phyloP scores from a whole-genome alignment of 2,329 filamentous ascomycete species.

The Herpotrichia juniperi region DNA sequence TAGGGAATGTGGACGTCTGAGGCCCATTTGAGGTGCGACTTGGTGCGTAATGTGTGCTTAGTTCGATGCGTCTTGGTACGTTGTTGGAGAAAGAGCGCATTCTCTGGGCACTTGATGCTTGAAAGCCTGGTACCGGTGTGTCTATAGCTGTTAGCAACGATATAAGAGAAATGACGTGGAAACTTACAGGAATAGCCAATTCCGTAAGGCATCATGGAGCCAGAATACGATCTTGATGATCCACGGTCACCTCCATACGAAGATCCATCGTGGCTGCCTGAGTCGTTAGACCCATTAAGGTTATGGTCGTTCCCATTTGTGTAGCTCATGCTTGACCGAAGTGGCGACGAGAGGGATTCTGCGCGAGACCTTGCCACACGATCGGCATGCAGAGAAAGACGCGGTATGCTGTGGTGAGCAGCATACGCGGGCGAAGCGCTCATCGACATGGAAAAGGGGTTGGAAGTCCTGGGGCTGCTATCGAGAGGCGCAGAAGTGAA shows the following conservation, averaged over 20 bases:
- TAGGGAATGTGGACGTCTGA: constrained; percentile 48
- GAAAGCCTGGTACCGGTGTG: constrained; percentile 47
- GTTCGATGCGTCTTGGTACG: constrained; percentile 47
- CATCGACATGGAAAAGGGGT: constrained; percentile 46
- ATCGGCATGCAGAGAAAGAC: constrained; percentile 51
- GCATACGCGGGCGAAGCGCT: constrained; percentile 41
- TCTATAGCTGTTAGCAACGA: constrained; percentile 31
- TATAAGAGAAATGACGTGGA: not conserved
- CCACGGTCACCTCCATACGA: constrained; percentile 12
- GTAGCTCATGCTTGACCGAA: constrained; percentile 56
- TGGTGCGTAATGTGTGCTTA: constrained; percentile 48
- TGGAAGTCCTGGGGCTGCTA: constrained; percentile 44
- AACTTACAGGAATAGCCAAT: constrained; percentile 46
- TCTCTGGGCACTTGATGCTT: constrained; percentile 42
- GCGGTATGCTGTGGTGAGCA: constrained; percentile 48
- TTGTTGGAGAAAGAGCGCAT: constrained; percentile 48
- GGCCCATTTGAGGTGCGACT: constrained; percentile 42
- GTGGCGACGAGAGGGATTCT: constrained; percentile 51
- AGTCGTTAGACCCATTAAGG: constrained; percentile 31
- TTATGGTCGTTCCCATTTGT: constrained; percentile 32
- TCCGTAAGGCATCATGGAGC: constrained; percentile 44
- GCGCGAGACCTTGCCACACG: constrained; percentile 48
- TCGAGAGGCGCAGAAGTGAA: constrained; percentile 44
- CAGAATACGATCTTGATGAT: constrained; percentile 32
- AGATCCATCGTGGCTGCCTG: constrained; percentile 26